Base-by-base conservation (phyloP, 306 rosid species). In the Ochetophila trinervis region DNA sequence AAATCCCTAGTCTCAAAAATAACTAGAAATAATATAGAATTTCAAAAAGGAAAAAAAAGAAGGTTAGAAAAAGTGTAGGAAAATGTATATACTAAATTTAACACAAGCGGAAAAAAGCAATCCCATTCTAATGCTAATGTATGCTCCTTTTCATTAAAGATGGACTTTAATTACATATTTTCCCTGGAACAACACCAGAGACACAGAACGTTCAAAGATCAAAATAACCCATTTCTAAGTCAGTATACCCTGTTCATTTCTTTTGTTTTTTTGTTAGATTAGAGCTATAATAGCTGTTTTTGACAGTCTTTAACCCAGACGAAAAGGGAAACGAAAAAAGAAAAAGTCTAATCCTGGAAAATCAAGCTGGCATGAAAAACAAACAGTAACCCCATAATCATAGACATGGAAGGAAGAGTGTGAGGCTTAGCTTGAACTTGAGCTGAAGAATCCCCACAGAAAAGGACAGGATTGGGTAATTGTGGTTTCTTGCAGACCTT, bases 401-500 rank as follows among this genome's bases (percentile, higher is more conserved):
- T 9, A 49, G 63, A n/a, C 64, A 62, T 8, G 32, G 35, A 71
- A 80, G 72, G 68, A 1, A 27, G 32, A 27, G 32, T 27, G 3
- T 4, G 32, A 57, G 50, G 34, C 45, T 40, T 9, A 6, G 45
- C 1, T 12, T 9, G 45, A 76, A 74, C 68, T 77, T 37, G 56
- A 68, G 68, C 44, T 50, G 78, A 62, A 69, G 83, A 78, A 66
- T 24, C 59, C 59, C 82, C 76, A 35, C 18, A 79, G 73, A 82
- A 23, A 76, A 73, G 32, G 66, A 71, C 78, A 57, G 82, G 74
- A 52, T 70, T 69, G 20, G 85, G 76, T 49, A 76, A 64, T 16
- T 70, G 74, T 24, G 63, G 65, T 64, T 74, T 76, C 6, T 72
- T 71, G 75, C 86, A 79, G 68, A 71, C 45, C 76, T 70, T 83